Base-by-base conservation (phyloP, 1,284 basidiomycete genomes). In the Chalciporus sp. region DNA sequence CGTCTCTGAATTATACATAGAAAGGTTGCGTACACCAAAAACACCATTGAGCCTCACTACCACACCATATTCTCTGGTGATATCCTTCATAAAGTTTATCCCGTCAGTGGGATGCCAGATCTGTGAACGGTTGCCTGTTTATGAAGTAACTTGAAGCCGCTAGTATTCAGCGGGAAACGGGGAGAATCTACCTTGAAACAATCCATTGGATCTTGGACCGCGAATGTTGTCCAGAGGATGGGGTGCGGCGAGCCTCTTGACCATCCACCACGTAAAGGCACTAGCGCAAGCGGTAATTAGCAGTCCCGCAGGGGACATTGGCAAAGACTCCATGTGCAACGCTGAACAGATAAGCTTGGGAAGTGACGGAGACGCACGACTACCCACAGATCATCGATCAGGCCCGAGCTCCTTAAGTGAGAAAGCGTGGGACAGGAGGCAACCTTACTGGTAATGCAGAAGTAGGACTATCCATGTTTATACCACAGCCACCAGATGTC, bases 191-290 rank as follows among this genome's bases (percentile, higher is more conserved):
- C 52, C 52, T 42, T 52, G 50, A 3, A 53, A 28, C 39, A 42
- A 53, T 53, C 26, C 29, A 16, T 45, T 39, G 6, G 26, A 20
- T 14, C 4, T 26, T 46, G 52, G 49, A 14, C 50, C 50, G 28
- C 43, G 52, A 37, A 54, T 41, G 14, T 11, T 53, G 29, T 53
- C 52, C 23, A 53, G 43, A 35, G 43, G 37, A n/a, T 54, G 42
- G 17, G 31, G 33, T 41, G 26, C 3, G 10, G 52, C 40, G 37
- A 53, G 8, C n/a, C 16, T 54, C 17, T 33, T 54, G 40, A 39
- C 26, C 6, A 50, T 27, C 46, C 51, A 50, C 37, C 39, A 50
- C 17, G 39, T 8, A 23, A 37, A 39, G 16, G 23, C 23, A 35
- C 45, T 17, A 11, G 47, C 20, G 9, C 16, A 29, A 11, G 17